A percentile compares a stretch with the other conserved stretches of the same genome.
Conservation (phyloP, 208 protist genomes). For the Polymyxa betae region DNA sequence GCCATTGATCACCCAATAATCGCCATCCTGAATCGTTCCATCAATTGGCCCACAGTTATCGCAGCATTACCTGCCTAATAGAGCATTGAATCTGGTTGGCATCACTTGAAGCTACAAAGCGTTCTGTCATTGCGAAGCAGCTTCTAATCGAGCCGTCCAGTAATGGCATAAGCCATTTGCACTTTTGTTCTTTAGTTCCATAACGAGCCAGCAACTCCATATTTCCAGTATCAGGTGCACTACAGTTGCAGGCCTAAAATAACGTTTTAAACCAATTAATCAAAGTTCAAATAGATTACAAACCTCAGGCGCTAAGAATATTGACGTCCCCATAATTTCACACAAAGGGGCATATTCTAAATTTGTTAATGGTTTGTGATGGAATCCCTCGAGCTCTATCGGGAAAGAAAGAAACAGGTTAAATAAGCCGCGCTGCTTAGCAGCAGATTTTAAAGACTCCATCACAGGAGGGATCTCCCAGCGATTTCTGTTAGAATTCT, state of each 20-base stretch:
- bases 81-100: conserved; percentile 69
- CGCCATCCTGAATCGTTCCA: conserved; percentile 32
- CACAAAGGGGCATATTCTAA: conserved; percentile 58
- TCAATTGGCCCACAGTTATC: neutral
- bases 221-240: conserved; percentile 54
- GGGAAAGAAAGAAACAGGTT: conserved; percentile 78
- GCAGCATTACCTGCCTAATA: neutral
- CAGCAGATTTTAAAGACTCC: conserved; percentile 75
- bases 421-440: conserved; percentile 74
- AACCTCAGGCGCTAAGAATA: neutral
- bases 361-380: neutral
- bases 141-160: conserved; percentile 21
- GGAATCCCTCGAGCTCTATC: neutral
- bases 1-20: conserved; percentile 18
- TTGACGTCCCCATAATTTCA: conserved; percentile 1
- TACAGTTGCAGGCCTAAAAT: conserved; percentile 12
- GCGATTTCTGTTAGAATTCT: no score
- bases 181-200: conserved; percentile 73
- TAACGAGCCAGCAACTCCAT: conserved; percentile 77
- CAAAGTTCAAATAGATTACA: conserved; percentile 75
- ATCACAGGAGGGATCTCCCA: conserved; percentile 68
- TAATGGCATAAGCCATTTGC: conserved; percentile 3
- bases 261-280: conserved; percentile 67
- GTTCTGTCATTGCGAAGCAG: conserved; percentile 56
- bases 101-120: conserved; percentile 68